Percentiles rank a stretch among this genome's conserved stretches.
phyloP scores from a whole-genome alignment of 768 basidiomycete genomes.

The Lentinula edodes region DNA sequence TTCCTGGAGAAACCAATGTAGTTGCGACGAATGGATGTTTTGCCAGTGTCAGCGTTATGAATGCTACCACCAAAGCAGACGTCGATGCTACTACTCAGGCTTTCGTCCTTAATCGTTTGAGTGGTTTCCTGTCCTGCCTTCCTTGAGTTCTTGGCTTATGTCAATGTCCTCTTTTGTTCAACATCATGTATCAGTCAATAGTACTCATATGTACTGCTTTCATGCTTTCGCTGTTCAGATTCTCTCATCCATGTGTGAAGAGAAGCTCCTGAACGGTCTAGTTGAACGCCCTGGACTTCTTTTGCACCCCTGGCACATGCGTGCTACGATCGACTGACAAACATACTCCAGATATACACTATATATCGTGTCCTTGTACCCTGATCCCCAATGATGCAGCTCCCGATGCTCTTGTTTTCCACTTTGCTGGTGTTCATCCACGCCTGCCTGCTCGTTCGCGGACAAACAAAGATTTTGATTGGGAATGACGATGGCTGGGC shows the following conservation, averaged over 20 bases:
- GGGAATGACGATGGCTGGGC: slow-evolving; percentile 40
- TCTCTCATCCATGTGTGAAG: too few relatives aligned
- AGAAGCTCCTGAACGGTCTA: neutral
- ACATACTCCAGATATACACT: neutral
- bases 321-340: neutral
- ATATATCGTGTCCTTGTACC: neutral
- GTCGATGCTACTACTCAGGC: slow-evolving; percentile 34
- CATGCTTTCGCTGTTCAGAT: too few relatives aligned
- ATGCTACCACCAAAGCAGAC: slow-evolving; percentile 38
- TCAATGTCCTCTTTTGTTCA: neutral
- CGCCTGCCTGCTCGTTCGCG: neutral
- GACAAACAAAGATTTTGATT: slow-evolving; percentile 14
- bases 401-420: neutral
- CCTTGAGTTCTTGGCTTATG: neutral
- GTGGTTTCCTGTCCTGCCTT: slow-evolving; percentile 20
- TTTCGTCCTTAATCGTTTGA: slow-evolving; percentile 30
- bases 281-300: neutral
- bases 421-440: neutral
- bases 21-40: slow-evolving; percentile 34
- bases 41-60: slow-evolving; percentile 41
- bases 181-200: neutral
- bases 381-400: neutral
- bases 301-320: neutral
- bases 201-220: neutral
- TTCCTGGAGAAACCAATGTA: slow-evolving; percentile 38